phyloP scores from a whole-genome alignment of 148 eudicot genomes.

The Spergularia marina region DNA sequence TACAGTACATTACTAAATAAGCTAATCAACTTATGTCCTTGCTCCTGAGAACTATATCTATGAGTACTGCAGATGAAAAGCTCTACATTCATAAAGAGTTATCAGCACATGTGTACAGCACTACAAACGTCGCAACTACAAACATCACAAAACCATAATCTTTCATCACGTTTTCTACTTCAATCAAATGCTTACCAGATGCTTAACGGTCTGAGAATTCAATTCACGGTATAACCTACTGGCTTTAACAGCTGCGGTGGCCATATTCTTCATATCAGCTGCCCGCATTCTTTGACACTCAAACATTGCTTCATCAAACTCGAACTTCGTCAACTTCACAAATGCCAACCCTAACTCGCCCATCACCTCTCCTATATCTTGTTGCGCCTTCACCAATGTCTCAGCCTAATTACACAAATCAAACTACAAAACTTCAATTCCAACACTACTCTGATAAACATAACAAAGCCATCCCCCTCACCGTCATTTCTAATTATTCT shows the following conservation, averaged over 20 bases:
- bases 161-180: neutral
- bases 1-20: neutral
- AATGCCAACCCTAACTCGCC: constrained; percentile 85
- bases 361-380: constrained; percentile 84
- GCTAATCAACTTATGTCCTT: too few relatives aligned
- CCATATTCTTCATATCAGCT: constrained; percentile 69
- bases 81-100: neutral
- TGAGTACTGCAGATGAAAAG: neutral
- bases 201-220: constrained; percentile 73
- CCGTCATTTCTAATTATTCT: too few relatives aligned
- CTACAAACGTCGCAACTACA: neutral
- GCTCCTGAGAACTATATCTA: too few relatives aligned
- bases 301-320: constrained; percentile 53
- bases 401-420: constrained; percentile 56
- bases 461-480: too few relatives aligned
- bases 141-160: neutral
- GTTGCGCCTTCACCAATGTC: constrained; percentile 77
- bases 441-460: too few relatives aligned
- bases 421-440: constrained; percentile 27
- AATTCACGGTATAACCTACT: constrained; percentile 78
- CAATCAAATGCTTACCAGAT: constrained; percentile 65
- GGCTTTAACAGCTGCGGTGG: constrained; percentile 79
- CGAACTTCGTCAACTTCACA: constrained; percentile 83
- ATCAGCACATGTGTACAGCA: neutral
- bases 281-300: constrained; percentile 66